A percentile compares a stretch with the other conserved stretches of the same genome.
These are phyloP conservation scores for Periconia sp. DNA, from an alignment of 2,329 filamentous ascomycete species.

Conservation along the genomic window DNA sequence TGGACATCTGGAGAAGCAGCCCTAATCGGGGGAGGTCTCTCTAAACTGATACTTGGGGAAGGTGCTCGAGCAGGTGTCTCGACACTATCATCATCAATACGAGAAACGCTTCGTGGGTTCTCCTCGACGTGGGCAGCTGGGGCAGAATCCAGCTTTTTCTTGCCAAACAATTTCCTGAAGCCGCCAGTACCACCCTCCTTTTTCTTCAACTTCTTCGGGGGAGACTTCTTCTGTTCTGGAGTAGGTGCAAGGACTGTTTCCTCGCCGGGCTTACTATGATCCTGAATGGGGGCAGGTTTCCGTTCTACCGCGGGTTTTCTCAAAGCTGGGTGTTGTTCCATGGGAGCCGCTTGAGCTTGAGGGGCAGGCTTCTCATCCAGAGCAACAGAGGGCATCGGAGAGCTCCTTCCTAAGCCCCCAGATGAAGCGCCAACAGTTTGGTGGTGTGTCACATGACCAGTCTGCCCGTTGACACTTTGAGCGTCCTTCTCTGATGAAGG, in stretches of 20 bases:
- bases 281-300: slow-evolving; percentile 17
- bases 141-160: slow-evolving; percentile 37
- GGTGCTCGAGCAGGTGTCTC: slow-evolving; percentile 24
- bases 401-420: slow-evolving; percentile 29
- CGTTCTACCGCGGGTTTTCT: slow-evolving; percentile 38
- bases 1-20: slow-evolving; percentile 26
- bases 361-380: slow-evolving; percentile 31
- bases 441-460: slow-evolving; percentile 6
- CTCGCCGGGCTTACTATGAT: slow-evolving; percentile 20
- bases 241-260: slow-evolving; percentile 16
- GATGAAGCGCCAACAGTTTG: slow-evolving; percentile 29
- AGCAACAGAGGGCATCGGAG: slow-evolving; percentile 10
- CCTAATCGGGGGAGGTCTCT: slow-evolving; percentile 22
- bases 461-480: slow-evolving; percentile 12
- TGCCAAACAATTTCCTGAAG: slow-evolving; percentile 44
- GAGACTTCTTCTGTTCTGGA: slow-evolving; percentile 28
- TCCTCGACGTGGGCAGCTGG: slow-evolving; percentile 17
- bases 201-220: slow-evolving; percentile 42
- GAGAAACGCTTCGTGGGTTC: slow-evolving; percentile 27
- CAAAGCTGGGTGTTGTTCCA: slow-evolving; percentile 47
- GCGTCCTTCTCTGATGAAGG: slow-evolving; percentile 34
- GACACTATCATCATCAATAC: slow-evolving; percentile 23
- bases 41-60: slow-evolving; percentile 23
- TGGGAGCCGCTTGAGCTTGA: slow-evolving; percentile 9
- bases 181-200: slow-evolving; percentile 37